Evolutionary conservation across 768 basidiomycete genomes (phyloP), one percentile per base, ranked within the genome.

Genomic region (Lentinula boryana): DNA sequence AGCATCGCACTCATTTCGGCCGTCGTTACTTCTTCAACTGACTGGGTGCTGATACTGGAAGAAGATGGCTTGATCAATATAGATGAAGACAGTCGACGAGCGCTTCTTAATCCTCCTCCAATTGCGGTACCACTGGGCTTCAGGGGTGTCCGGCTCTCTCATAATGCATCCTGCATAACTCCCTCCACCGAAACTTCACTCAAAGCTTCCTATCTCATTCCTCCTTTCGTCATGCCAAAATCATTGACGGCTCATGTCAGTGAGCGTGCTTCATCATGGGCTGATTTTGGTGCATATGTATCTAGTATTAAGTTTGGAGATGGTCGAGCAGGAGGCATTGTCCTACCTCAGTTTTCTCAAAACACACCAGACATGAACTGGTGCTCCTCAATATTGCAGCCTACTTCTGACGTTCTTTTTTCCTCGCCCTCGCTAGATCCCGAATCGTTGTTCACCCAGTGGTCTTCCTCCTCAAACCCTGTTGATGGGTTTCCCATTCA

Each of bases 161-260:
- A 51, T 32, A 69, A 72, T 58, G 64, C 63, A 38, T 69, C 74
- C n/a, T 76, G 70, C 52, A 61, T 78, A 46, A 56, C 63, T n/a
- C 68, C 74, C 5, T 69, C 72, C 8, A 69, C 72, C 6, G 66
- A 67, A 0, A 61, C 63, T 7, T 67, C 72, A 21, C 75, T 74
- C 33, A 68, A 76, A 27, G 84, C 81, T 2, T 68, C 73, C 3
- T 84, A 81, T 68, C 72, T 90, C 2, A 66, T 83, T 2, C 89
- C 89, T 15, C 88, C 88, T 2, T 84, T 89, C 62, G 72, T 86
- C 5, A 63, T 82, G 33, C 80, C 80, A 9, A 1, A n/a, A 3
- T 56, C 68, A 27, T 58, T 77, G 15, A 61, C 73, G 10, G 67
- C 67, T 9, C 63, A 65, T 48, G 31, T 64, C 16, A 58, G 63